Conservation (phyloP, 108 stramenopile species). For the Discostella stelligeroides region DNA sequence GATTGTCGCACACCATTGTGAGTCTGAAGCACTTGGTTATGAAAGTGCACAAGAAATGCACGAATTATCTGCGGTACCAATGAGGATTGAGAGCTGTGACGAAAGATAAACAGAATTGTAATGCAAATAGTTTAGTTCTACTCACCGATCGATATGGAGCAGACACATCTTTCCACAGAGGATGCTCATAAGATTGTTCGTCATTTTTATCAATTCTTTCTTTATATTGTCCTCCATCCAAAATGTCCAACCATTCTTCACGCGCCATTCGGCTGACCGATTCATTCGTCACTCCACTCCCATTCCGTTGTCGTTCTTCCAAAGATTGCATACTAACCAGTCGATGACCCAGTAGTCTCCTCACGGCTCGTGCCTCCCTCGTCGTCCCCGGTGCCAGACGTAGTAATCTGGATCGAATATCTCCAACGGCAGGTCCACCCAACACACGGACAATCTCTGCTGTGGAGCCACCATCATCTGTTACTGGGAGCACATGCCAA, state of each 20-base stretch:
- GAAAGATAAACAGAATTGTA: too few species aligned
- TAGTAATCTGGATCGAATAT: conserved; percentile 45
- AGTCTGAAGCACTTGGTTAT: conserved; percentile 39
- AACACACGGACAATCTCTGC: conserved; percentile 48
- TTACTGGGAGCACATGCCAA: conserved; percentile 56
- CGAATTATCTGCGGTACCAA: conserved; percentile 36
- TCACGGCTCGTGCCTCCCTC: conserved; percentile 37
- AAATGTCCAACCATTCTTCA: conserved; percentile 50
- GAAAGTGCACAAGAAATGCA: conserved; percentile 49
- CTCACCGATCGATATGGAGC: conserved; percentile 38
- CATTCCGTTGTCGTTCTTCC: neutral
- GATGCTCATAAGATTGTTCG: conserved; percentile 24
- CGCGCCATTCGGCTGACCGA: conserved; percentile 37
- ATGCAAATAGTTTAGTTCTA: too few species aligned
- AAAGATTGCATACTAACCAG: conserved; percentile 25
- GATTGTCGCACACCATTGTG: conserved; percentile 35
- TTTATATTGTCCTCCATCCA: conserved; percentile 21
- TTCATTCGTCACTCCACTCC: conserved; percentile 5
- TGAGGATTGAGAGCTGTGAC: too few species aligned
- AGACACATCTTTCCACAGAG: conserved; percentile 41
- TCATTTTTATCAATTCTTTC: conserved; percentile 4
- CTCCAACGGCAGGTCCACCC: conserved; percentile 56
- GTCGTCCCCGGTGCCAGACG: conserved; percentile 47
- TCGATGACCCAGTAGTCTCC: conserved; percentile 53
- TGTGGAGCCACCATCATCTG: conserved; percentile 54